Conservation (phyloP, 1,139 yeast species). For the Pneumocystis jirovecii region DNA sequence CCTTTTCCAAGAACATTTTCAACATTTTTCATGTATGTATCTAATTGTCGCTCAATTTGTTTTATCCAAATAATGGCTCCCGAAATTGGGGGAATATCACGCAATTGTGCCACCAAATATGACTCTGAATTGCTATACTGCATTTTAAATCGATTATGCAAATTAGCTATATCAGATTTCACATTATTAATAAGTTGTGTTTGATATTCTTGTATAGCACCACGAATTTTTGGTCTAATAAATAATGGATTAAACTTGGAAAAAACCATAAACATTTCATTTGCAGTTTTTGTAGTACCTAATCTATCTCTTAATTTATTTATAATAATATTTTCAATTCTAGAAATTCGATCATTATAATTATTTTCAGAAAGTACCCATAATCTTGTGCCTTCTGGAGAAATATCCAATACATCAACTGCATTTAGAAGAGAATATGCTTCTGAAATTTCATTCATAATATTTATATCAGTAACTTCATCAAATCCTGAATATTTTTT, state of each 20-base stretch:
- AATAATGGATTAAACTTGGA: conserved; percentile 35
- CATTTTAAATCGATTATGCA: conserved; percentile 30
- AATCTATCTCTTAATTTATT: conserved; percentile 29
- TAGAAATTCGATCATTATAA: conserved; percentile 31
- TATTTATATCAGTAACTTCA: conserved; percentile 10
- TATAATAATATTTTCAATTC: conserved; percentile 35
- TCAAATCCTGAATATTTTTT: not conserved
- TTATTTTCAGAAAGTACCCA: conserved; percentile 31
- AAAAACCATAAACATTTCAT: conserved; percentile 38
- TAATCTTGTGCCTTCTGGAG: conserved; percentile 21
- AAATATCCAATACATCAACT: conserved; percentile 29
- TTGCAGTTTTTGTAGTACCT: conserved; percentile 28
- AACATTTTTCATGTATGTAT: conserved; percentile 30
- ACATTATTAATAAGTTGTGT: conserved; percentile 34
- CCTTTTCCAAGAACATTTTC: conserved; percentile 49
- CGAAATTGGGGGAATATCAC: conserved; percentile 36
- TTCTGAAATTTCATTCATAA: conserved; percentile 25
- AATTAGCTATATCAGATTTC: conserved; percentile 30
- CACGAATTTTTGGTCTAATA: conserved; percentile 36
- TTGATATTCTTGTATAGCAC: conserved; percentile 44
- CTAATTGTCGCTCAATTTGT: conserved; percentile 34
- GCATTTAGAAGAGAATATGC: conserved; percentile 31
- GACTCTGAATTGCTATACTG: conserved; percentile 26
- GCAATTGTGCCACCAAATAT: conserved; percentile 24
- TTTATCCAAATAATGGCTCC: conserved; percentile 37